Evolutionary conservation across 208 protist genomes (phyloP).

Genomic region (Leishmania braziliensis): DNA sequence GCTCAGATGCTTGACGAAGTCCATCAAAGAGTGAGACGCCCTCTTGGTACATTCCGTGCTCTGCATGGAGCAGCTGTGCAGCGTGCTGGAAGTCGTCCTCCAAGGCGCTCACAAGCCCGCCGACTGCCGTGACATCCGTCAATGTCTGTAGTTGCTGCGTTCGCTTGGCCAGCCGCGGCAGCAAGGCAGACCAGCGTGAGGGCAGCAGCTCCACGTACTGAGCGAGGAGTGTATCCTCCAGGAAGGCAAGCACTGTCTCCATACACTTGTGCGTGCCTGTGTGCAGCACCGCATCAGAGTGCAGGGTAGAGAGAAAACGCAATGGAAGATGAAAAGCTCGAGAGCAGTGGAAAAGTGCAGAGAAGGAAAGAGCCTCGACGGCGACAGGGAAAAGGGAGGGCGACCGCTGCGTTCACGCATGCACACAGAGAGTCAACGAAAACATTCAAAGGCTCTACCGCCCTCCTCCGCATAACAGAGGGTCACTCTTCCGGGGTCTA

Average conservation of each 20-base stretch:
- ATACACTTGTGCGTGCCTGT: neutral
- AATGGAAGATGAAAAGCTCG: neutral
- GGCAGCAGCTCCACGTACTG: slow-evolving; percentile 63
- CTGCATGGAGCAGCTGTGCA: slow-evolving; percentile 35
- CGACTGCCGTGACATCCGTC: slow-evolving; percentile 5
- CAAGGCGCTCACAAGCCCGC: slow-evolving; percentile 16
- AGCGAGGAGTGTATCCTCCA: slow-evolving; percentile 29
- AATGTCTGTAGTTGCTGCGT: slow-evolving; percentile 59
- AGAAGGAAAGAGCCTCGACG: neutral
- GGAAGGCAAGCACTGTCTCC: slow-evolving; percentile 17
- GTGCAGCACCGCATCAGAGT: neutral
- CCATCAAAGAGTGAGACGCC: slow-evolving; percentile 16
- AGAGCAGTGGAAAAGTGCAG: neutral
- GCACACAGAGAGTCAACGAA: neutral
- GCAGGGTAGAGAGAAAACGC: slow-evolving; percentile 11
- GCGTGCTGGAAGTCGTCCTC: slow-evolving; percentile 45
- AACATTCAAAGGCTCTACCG: neutral
- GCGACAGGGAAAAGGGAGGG: no score
- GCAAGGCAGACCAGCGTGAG: slow-evolving; percentile 53
- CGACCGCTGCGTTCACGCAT: neutral
- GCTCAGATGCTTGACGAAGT: neutral
- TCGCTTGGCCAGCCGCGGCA: slow-evolving; percentile 38
- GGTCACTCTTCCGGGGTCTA: neutral
- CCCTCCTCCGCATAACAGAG: neutral
- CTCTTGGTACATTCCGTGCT: slow-evolving; percentile 53